These are phyloP conservation scores for Exophiala xenobiotica DNA, from an alignment of 2,329 filamentous ascomycete genomes.

Conservation along the genomic window DNA sequence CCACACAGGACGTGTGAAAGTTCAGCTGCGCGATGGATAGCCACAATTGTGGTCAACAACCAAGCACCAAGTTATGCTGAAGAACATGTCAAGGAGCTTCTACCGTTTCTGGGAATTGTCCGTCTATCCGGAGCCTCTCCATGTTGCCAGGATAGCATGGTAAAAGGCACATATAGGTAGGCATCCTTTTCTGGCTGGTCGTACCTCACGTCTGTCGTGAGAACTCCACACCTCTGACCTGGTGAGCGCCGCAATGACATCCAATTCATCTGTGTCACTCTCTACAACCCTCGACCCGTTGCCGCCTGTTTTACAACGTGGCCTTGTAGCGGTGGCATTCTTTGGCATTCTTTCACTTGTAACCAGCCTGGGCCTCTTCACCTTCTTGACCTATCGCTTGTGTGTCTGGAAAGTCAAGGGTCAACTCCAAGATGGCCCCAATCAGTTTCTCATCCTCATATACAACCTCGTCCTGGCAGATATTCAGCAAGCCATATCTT, in stretches of 20 bases:
- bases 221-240: neutral
- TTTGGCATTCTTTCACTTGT: conserved; percentile 50
- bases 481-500: conserved; percentile 53
- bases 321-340: conserved; percentile 48
- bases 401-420: conserved; percentile 52
- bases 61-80: neutral
- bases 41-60: neutral
- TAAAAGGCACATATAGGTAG: neutral
- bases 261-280: conserved; percentile 3
- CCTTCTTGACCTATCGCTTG: conserved; percentile 53
- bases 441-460: conserved; percentile 56
- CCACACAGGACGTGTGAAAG: too few species aligned
- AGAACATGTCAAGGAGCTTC: neutral
- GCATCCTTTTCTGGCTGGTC: neutral
- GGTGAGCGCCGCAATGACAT: conserved; percentile 9
- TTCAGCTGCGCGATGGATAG: too few species aligned
- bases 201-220: neutral
- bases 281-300: conserved; percentile 35
- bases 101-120: neutral
- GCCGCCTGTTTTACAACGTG: conserved; percentile 37
- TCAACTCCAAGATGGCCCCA: conserved; percentile 52
- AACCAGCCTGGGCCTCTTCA: conserved; percentile 44
- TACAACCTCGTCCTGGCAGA: conserved; percentile 55
- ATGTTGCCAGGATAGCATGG: neutral
- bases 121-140: neutral